These are phyloP conservation scores for Malus hybrid DNA, from an alignment of 331 rosid species.

Conservation along the genomic window DNA sequence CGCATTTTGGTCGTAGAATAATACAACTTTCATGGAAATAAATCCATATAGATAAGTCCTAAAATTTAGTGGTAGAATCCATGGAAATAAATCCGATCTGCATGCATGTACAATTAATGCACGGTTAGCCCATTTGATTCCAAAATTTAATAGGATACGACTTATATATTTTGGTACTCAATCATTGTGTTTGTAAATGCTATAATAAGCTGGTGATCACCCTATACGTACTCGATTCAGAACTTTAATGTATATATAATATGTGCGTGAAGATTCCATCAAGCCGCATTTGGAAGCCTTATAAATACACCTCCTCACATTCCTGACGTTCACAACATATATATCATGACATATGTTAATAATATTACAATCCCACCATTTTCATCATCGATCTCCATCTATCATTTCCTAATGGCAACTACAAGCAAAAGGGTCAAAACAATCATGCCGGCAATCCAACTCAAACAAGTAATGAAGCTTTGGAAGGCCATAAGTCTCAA, in stretches of 20 bases:
- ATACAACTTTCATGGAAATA: background rate
- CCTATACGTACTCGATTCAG: background rate
- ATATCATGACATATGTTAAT: background rate
- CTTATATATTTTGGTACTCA: too few species aligned
- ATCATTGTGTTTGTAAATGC: background rate
- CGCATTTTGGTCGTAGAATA: background rate
- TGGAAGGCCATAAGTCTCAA: background rate
- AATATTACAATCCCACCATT: background rate
- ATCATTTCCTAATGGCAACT: background rate
- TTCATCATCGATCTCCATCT: background rate
- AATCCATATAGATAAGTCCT: background rate
- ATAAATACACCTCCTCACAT: background rate
- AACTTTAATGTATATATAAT: background rate
- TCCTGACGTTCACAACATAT: background rate
- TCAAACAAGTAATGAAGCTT: slow-evolving; percentile 9
- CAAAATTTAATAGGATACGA: background rate
- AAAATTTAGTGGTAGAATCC: background rate
- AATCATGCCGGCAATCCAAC: slow-evolving; percentile 6
- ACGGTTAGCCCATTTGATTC: background rate
- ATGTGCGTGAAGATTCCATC: background rate
- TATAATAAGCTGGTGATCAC: background rate
- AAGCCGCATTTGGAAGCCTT: background rate
- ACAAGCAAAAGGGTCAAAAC: slow-evolving; percentile 6
- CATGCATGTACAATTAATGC: too few species aligned
- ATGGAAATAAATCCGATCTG: too few species aligned